Evolutionary conservation across 2,329 filamentous ascomycete species (phyloP).

Genomic region (Nectriaceae sp.): DNA sequence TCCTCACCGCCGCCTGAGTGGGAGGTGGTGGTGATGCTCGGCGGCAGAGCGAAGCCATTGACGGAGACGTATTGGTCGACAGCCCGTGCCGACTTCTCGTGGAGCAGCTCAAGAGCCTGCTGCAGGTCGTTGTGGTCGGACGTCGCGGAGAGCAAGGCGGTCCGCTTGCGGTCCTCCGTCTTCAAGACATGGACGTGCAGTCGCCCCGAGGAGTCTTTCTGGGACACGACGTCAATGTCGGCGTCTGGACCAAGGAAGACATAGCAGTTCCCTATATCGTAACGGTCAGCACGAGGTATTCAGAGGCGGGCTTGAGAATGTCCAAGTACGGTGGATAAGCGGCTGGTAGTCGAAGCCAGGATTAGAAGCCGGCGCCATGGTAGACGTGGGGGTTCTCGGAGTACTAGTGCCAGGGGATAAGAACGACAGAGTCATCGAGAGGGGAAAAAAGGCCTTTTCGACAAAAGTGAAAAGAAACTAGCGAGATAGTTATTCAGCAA

Average conservation of each 20-base stretch:
- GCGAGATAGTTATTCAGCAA: too few relatives aligned
- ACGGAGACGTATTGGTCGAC: slow-evolving; percentile 32
- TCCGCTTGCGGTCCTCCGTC: slow-evolving; percentile 26
- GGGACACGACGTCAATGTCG: slow-evolving; percentile 24
- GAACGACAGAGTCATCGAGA: slow-evolving; percentile 13
- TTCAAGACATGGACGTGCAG: slow-evolving; percentile 30
- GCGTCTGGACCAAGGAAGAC: slow-evolving; percentile 25
- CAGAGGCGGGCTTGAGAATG: background rate
- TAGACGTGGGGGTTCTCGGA: slow-evolving; percentile 4
- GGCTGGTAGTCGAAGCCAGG: background rate
- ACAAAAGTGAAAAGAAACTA: background rate
- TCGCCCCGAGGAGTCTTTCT: slow-evolving; percentile 21
- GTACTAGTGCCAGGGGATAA: slow-evolving; percentile 1
- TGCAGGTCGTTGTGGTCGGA: slow-evolving; percentile 23
- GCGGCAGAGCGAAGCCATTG: slow-evolving; percentile 32
- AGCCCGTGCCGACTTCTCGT: slow-evolving; percentile 40
- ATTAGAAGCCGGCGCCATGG: slow-evolving; percentile 7
- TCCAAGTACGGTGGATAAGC: background rate
- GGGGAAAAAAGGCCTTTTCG: background rate
- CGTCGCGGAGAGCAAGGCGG: slow-evolving; percentile 34
- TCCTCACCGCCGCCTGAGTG: slow-evolving; percentile 12
- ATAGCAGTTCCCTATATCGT: slow-evolving; percentile 29
- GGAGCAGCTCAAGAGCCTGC: slow-evolving; percentile 39
- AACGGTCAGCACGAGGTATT: background rate
- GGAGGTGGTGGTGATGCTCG: slow-evolving; percentile 3